Evolutionary conservation across 2,329 filamentous ascomycete genomes (phyloP), one percentile per base, ranked within the genome.

Genomic region (Fusarium dlaminii): DNA sequence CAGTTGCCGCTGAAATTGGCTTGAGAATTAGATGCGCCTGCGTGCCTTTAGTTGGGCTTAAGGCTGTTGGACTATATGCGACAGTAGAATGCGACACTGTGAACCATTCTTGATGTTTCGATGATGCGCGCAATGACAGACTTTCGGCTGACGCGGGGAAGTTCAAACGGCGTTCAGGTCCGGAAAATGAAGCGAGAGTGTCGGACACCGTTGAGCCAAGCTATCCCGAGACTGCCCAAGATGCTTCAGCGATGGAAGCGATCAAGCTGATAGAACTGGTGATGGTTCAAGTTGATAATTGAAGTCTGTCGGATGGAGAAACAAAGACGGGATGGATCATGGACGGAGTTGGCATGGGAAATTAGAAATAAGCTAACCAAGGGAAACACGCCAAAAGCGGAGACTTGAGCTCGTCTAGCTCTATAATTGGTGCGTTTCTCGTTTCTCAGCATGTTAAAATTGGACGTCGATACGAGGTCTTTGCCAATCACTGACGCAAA

Each of bases 311-410:
- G 29, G 34, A 49, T 63, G 46, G 57, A 65, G 56, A 51, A 52
- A 39, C 55, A 62, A 55, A 30, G 48, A 60, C 34, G 8, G 8
- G 20, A 22, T 30, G 29, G 34, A 30, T n/a, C n/a, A n/a, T 3
- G 32, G 43, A 60, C 45, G 48, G 37, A 29, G 39, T 57, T 46
- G 54, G 39, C 54, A 43, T 45, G 60, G 52, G 57, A 52, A 52
- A 65, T 63, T 43, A 39, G 42, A 27, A 48, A 20, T 62, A 52
- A 52, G 45, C 63, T 63, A 52, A 65, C 62, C 56, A 65, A 45
- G 63, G 43, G 39, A 39, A 34, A 24, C 22, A 51, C 32, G 27
- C 37, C 32, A 39, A 34, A 20, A 36, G 57, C 27, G 62, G 62
- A 32, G 56, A 24, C 5, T 27, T 27, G 9, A 2, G 22, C 7